A percentile compares a stretch with the other conserved stretches of the same genome.
Conservation (phyloP, 1,284 basidiomycete species). For the Ustilago lituana region DNA sequence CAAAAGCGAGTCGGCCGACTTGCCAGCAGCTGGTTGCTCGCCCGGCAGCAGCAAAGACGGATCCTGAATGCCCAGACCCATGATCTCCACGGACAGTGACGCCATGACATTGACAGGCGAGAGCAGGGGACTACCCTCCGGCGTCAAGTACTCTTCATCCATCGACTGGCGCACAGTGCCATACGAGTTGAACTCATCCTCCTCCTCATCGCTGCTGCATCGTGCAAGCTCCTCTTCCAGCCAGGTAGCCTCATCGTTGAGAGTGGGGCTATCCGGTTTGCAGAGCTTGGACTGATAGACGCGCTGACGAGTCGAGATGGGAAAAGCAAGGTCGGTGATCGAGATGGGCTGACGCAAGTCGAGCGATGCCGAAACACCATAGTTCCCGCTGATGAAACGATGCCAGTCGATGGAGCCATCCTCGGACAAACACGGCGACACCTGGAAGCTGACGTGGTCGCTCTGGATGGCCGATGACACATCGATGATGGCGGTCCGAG, state of each 20-base stretch:
- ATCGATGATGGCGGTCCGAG: neutral
- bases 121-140: constrained; percentile 27
- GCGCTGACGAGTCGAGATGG: constrained; percentile 4
- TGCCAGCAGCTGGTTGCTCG: neutral
- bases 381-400: constrained; percentile 28
- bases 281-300: constrained; percentile 26
- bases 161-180: constrained; percentile 5
- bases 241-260: constrained; percentile 42
- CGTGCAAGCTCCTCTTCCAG: constrained; percentile 43
- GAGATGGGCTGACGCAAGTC: constrained; percentile 16
- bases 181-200: constrained; percentile 10
- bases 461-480: neutral
- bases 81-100: constrained; percentile 16
- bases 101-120: constrained; percentile 13
- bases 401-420: constrained; percentile 31
- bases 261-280: constrained; percentile 39
- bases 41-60: constrained; percentile 14
- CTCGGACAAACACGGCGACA: constrained; percentile 25
- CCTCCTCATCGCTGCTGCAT: constrained; percentile 32
- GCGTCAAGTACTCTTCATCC: constrained; percentile 33
- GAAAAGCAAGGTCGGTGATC: constrained; percentile 17
- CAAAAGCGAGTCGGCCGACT: constrained; percentile 33
- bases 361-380: neutral
- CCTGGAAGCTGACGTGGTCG: constrained; percentile 16
- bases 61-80: constrained; percentile 37